Percentiles rank a stretch among this genome's conserved stretches.
Conservation (phyloP, 306 rosid genomes). For the Vicia faba region DNA sequence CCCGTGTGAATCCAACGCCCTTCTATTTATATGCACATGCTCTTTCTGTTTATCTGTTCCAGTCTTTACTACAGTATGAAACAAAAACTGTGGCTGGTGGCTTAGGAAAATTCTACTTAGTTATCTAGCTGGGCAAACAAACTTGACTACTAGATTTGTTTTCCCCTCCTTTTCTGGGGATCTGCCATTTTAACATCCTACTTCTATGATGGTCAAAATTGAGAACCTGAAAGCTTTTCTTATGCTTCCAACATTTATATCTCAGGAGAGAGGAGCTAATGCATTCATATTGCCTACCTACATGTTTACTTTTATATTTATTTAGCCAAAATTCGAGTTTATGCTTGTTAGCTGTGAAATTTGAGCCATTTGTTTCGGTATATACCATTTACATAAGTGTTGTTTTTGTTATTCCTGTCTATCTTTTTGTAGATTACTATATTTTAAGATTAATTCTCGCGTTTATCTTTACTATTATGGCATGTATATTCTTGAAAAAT, state of each 20-base stretch:
- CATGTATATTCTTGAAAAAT: slow-evolving; percentile 22
- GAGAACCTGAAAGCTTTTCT: slow-evolving; percentile 16
- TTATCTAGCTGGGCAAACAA: slow-evolving; percentile 7
- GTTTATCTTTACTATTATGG: neutral
- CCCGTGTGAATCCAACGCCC: slow-evolving; percentile 16
- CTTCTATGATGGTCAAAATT: slow-evolving; percentile 1
- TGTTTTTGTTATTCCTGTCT: slow-evolving; percentile 23
- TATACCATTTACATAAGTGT: neutral
- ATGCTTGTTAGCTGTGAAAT: slow-evolving; percentile 5
- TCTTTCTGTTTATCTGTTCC: slow-evolving; percentile 10
- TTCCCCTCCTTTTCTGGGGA: neutral
- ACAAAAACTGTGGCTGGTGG: slow-evolving; percentile 17
- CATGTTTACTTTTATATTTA: neutral
- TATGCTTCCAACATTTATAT: slow-evolving; percentile 18
- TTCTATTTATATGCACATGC: slow-evolving; percentile 10
- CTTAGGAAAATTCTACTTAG: neutral
- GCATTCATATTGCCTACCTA: slow-evolving; percentile 19
- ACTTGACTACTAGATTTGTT: slow-evolving; percentile 8
- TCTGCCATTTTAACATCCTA: slow-evolving; percentile 16
- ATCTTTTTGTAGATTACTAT: slow-evolving; percentile 19
- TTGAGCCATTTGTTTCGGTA: slow-evolving; percentile 26
- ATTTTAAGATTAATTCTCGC: slow-evolving; percentile 1
- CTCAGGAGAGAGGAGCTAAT: slow-evolving; percentile 8
- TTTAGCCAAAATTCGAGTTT: neutral
- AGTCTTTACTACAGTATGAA: slow-evolving; percentile 13